Evolutionary conservation across 2,329 filamentous ascomycete species (phyloP).

Genomic region (Fusarium continuum): DNA sequence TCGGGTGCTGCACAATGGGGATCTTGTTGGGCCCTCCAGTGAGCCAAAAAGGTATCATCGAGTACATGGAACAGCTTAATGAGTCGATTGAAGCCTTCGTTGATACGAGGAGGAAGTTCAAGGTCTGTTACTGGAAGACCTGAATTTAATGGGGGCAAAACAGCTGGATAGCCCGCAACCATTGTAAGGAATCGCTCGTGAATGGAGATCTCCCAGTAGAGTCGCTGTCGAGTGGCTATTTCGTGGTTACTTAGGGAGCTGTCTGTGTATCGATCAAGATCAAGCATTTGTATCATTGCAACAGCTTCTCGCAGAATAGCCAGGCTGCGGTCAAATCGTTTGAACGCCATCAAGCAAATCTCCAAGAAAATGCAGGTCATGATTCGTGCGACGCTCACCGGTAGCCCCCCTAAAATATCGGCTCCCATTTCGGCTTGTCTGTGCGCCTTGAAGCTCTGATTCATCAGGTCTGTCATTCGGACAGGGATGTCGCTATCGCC

Average conservation of each 20-base stretch:
- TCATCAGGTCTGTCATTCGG: slow-evolving; percentile 44
- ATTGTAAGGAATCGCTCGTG: slow-evolving; percentile 65
- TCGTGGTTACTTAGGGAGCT: slow-evolving; percentile 23
- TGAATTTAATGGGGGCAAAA: slow-evolving; percentile 43
- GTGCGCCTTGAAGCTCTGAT: slow-evolving; percentile 42
- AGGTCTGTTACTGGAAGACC: slow-evolving; percentile 45
- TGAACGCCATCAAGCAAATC: slow-evolving; percentile 61
- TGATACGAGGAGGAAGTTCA: slow-evolving; percentile 47
- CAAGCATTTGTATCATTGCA: slow-evolving; percentile 42
- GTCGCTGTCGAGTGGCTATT: slow-evolving; percentile 48
- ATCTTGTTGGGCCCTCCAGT: slow-evolving; percentile 49
- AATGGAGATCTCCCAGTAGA: slow-evolving; percentile 67
- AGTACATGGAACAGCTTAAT: slow-evolving; percentile 51
- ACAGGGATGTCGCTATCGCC: slow-evolving; percentile 43
- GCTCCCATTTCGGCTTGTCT: slow-evolving; percentile 40
- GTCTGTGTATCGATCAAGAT: slow-evolving; percentile 24
- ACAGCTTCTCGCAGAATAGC: slow-evolving; percentile 61
- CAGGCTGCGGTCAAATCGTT: slow-evolving; percentile 58
- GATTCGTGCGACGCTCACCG: slow-evolving; percentile 54
- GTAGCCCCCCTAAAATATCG: slow-evolving; percentile 49
- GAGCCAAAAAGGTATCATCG: slow-evolving; percentile 50
- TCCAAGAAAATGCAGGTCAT: slow-evolving; percentile 62
- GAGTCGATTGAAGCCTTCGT: slow-evolving; percentile 50
- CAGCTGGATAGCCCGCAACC: slow-evolving; percentile 55
- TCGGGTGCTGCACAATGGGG: slow-evolving; percentile 8